These are phyloP conservation scores for Maudiozyma turicensis DNA, from an alignment of 805 yeast species.

Conservation along the genomic window DNA sequence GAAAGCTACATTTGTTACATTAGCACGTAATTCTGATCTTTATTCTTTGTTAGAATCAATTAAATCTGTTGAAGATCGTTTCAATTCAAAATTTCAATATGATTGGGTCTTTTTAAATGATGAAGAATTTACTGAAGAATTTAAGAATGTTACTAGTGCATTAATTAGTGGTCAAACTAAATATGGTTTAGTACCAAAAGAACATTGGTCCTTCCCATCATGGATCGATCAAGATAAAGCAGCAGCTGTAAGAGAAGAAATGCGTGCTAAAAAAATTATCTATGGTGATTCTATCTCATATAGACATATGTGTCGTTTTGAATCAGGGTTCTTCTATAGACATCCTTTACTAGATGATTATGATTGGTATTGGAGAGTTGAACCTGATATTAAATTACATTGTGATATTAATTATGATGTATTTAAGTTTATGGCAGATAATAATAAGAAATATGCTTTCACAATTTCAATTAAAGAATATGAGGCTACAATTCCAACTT, in stretches of 20 bases:
- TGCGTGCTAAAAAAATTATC: constrained; percentile 43
- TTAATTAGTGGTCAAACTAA: constrained; percentile 68
- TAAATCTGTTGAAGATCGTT: constrained; percentile 77
- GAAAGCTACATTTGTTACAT: constrained; percentile 72
- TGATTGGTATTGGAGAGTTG: constrained; percentile 93
- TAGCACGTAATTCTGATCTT: constrained; percentile 70
- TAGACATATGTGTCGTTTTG: constrained; percentile 89
- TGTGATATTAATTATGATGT: constrained; percentile 79
- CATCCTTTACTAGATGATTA: constrained; percentile 67
- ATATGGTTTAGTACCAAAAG: constrained; percentile 72
- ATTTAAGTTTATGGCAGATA: constrained; percentile 74
- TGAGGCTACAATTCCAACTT: constrained; percentile 57
- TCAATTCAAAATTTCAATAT: constrained; percentile 69
- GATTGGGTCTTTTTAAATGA: constrained; percentile 96
- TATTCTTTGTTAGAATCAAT: constrained; percentile 54
- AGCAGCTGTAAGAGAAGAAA: constrained; percentile 43
- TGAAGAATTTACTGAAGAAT: constrained; percentile 73
- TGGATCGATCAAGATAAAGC: constrained; percentile 70
- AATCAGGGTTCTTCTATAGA: constrained; percentile 81
- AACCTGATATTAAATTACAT: constrained; percentile 70
- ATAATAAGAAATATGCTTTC: constrained; percentile 64
- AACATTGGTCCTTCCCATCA: constrained; percentile 81
- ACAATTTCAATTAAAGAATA: constrained; percentile 74
- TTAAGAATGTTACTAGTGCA: constrained; percentile 55
- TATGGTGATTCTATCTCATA: constrained; percentile 61